phyloP scores from a whole-genome alignment of 75 land plant species.

The Gnetum montanum region DNA sequence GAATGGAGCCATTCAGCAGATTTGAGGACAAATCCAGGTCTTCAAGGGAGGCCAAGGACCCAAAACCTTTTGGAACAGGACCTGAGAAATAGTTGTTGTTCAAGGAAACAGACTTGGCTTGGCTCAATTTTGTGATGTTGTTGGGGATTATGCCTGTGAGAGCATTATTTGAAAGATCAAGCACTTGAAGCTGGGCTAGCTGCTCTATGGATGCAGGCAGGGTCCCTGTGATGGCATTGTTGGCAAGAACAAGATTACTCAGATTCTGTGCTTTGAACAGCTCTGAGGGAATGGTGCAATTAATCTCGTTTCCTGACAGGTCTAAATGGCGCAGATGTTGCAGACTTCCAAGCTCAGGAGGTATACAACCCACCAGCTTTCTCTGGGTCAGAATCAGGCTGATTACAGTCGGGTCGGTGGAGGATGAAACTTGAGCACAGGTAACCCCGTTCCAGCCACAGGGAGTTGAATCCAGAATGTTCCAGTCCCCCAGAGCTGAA shows the following conservation, averaged over 20 bases:
- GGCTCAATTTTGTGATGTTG: conserved; percentile 12
- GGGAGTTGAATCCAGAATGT: conserved; percentile 32
- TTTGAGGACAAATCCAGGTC: conserved; percentile 68
- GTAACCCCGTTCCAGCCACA: conserved; percentile 70
- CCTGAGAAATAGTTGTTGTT: conserved; percentile 51
- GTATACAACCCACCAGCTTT: conserved; percentile 37
- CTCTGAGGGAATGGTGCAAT: conserved; percentile 56
- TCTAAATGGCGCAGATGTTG: conserved; percentile 48
- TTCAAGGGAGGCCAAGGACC: conserved; percentile 22
- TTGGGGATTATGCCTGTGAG: conserved; percentile 37
- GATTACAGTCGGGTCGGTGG: conserved; percentile 17
- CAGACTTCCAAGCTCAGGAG: conserved; percentile 35
- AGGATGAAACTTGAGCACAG: conserved; percentile 20
- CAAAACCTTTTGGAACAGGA: conserved; percentile 25
- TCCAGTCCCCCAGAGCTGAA: conserved; percentile 36
- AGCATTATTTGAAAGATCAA: conserved; percentile 72
- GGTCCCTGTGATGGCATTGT: conserved; percentile 58
- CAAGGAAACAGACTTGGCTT: conserved; percentile 35
- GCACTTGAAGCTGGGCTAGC: conserved; percentile 16
- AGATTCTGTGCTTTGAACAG: conserved; percentile 53
- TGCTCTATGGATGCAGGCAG: conserved; percentile 25
- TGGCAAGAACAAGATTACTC: conserved; percentile 32
- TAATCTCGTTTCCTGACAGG: conserved; percentile 34
- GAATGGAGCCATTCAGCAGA: conserved; percentile 43
- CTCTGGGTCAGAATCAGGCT: conserved; percentile 29